phyloP scores from a whole-genome alignment of 1,139 yeast genomes.

The Magnusiomyces ingens region DNA sequence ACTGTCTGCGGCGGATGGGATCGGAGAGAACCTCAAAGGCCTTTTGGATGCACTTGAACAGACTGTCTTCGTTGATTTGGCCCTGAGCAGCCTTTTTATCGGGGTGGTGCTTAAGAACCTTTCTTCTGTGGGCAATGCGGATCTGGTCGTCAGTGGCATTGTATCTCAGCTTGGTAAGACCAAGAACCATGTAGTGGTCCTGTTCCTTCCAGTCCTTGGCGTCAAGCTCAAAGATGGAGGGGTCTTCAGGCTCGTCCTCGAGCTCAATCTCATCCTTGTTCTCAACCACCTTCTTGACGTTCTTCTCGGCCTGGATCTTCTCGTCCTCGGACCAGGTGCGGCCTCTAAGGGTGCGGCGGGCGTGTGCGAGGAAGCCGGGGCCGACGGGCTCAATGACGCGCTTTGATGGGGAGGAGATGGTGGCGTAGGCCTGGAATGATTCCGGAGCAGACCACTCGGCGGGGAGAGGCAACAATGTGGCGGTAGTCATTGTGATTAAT shows the following conservation, averaged over 20 bases:
- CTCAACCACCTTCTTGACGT: conserved; percentile 68
- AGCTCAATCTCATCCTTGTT: conserved; percentile 66
- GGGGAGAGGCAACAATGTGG: conserved; percentile 25
- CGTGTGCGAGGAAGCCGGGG: conserved; percentile 91
- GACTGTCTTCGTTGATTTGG: conserved; percentile 88
- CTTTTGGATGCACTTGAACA: conserved; percentile 96
- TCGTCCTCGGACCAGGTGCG: conserved; percentile 99
- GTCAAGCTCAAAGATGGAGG: conserved; percentile 71
- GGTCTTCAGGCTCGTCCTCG: conserved; percentile 66
- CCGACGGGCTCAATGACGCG: conserved; percentile 97
- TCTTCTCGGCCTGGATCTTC: conserved; percentile 85
- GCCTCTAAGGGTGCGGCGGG: conserved; percentile 91
- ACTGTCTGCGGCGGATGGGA: conserved; percentile 80
- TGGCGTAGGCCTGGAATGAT: conserved; percentile 27
- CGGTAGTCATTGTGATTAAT: conserved; percentile 7
- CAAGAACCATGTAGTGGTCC: conserved; percentile 93
- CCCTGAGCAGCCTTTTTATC: conserved; percentile 94
- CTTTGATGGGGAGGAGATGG: conserved; percentile 59
- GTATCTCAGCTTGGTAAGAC: conserved; percentile 85
- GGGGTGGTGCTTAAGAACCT: conserved; percentile 95
- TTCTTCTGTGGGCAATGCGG: conserved; percentile 94
- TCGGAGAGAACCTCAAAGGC: conserved; percentile 89
- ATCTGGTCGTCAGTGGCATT: conserved; percentile 89
- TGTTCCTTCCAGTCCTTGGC: conserved; percentile 98
- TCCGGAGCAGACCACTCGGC: conserved; percentile 29